phyloP scores from a whole-genome alignment of 2,329 filamentous ascomycete species.

The Monilinia polystroma region DNA sequence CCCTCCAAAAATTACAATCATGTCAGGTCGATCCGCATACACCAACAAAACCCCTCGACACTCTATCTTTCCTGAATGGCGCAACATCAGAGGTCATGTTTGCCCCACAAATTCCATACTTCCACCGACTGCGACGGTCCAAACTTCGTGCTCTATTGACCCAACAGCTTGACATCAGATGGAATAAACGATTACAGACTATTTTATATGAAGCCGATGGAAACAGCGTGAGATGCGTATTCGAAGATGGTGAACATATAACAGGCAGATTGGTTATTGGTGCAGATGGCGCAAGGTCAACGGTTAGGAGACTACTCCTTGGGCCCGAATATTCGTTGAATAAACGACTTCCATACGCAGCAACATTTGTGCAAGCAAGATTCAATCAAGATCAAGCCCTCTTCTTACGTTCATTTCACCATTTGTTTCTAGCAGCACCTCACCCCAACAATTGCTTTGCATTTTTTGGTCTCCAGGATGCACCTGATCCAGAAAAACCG shows the following conservation, averaged over 20 bases:
- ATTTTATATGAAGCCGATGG: constrained; percentile 38
- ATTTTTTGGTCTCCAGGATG: constrained; percentile 49
- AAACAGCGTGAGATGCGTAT: constrained; percentile 37
- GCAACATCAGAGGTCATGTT: constrained; percentile 37
- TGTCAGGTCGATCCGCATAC: constrained; percentile 39
- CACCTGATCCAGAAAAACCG: constrained; percentile 41
- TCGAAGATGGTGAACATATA: constrained; percentile 39
- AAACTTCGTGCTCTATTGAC: constrained; percentile 43
- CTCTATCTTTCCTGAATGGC: constrained; percentile 41
- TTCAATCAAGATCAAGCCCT: constrained; percentile 47
- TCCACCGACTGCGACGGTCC: constrained; percentile 41
- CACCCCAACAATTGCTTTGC: constrained; percentile 48
- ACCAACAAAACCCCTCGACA: constrained; percentile 37
- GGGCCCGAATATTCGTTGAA: constrained; percentile 39
- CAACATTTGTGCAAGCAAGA: constrained; percentile 47
- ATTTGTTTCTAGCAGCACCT: constrained; percentile 45
- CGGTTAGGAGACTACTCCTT: constrained; percentile 38
- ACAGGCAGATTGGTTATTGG: constrained; percentile 40
- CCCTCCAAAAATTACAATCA: constrained; percentile 36
- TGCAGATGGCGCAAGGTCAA: constrained; percentile 41
- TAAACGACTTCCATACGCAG: constrained; percentile 45
- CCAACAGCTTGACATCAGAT: constrained; percentile 42
- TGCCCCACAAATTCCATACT: constrained; percentile 35
- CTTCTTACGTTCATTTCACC: constrained; percentile 46
- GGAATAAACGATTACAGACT: constrained; percentile 43